Conservation (phyloP, 176 grass and related monocot genomes). For the bread wheat (Triticum aestivum) region IWGSC_CS_RefSeq_v2.1 NC_057809.1:565739953-565740452, state of each 20-base stretch:
- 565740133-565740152: background rate
- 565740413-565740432: background rate
- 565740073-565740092: background rate
- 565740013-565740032: slow-evolving; percentile 44
- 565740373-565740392: background rate
- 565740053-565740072: background rate
- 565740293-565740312: background rate
- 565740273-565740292: background rate
- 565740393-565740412: background rate
- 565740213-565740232: background rate
- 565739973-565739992: slow-evolving; percentile 7
- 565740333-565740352: background rate
- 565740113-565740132: background rate
- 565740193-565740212: background rate
- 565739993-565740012: slow-evolving; percentile 27
- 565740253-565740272: background rate
- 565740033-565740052: slow-evolving; percentile 34
- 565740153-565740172: background rate
- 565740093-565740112: background rate
- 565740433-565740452: background rate
- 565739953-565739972: background rate
- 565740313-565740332: background rate
- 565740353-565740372: background rate
- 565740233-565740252: no score
- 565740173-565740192: background rate